A percentile compares a stretch with the other conserved stretches of the same genome.
These are phyloP conservation scores for Nemania sp. DNA, from an alignment of 2,329 filamentous ascomycete species.

Conservation along the genomic window DNA sequence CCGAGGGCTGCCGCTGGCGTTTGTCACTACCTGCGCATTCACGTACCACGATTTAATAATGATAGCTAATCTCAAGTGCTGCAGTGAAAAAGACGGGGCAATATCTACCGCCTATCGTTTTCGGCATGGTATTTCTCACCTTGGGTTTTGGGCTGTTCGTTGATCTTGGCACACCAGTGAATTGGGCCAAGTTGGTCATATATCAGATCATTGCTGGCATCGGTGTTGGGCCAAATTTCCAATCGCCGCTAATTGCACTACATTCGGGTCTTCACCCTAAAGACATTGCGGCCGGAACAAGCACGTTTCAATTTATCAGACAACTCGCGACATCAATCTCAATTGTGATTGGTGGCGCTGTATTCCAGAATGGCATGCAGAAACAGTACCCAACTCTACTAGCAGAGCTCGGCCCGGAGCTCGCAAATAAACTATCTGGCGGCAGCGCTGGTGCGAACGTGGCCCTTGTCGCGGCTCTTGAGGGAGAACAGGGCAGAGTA, in stretches of 20 bases:
- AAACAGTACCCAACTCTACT: conserved; percentile 53
- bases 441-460: conserved; percentile 55
- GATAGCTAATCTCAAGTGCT: too few species aligned
- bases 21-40: too few species aligned
- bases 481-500: conserved; percentile 43
- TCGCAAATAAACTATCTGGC: conserved; percentile 52
- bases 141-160: conserved; percentile 68
- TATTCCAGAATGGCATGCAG: conserved; percentile 77
- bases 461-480: conserved; percentile 51
- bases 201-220: conserved; percentile 67
- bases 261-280: conserved; percentile 63
- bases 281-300: conserved; percentile 70
- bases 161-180: conserved; percentile 59
- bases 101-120: conserved; percentile 64
- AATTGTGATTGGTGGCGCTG: conserved; percentile 74
- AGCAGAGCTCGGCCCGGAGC: conserved; percentile 51
- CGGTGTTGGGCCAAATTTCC: conserved; percentile 70
- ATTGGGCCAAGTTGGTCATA: conserved; percentile 60
- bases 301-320: conserved; percentile 68
- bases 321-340: conserved; percentile 70
- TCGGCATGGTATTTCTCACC: conserved; percentile 60
- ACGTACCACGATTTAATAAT: too few species aligned
- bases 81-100: conserved; percentile 67
- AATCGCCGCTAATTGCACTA: conserved; percentile 68
- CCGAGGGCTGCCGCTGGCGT: too few species aligned